Conservation (phyloP, 2,329 filamentous ascomycete genomes). For the Sporothrix brasiliensis region DNA sequence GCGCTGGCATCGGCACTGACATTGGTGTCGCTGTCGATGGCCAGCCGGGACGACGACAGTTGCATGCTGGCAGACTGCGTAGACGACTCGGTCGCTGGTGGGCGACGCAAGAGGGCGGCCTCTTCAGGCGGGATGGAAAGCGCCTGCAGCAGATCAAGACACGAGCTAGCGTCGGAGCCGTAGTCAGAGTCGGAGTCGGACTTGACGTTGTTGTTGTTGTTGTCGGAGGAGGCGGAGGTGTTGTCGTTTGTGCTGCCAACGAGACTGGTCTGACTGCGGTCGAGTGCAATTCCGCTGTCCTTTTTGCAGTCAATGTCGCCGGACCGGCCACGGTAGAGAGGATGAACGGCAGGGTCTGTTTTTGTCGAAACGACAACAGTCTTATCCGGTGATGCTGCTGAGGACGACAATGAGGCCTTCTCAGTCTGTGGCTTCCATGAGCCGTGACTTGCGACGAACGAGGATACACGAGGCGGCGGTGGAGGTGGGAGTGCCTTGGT, state of each 20-base stretch:
- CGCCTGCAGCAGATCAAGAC: constrained; percentile 41
- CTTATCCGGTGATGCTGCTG: too few relatives aligned
- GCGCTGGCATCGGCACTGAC: neutral
- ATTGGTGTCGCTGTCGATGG: neutral
- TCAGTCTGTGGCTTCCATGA: constrained; percentile 5
- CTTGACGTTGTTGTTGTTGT: neutral
- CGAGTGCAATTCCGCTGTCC: constrained; percentile 33
- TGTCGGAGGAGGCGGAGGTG: neutral
- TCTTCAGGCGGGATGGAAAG: constrained; percentile 39
- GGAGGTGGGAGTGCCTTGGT: constrained; percentile 15
- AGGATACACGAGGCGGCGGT: constrained; percentile 5
- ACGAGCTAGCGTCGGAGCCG: constrained; percentile 32
- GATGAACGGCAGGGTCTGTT: constrained; percentile 10
- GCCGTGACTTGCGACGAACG: constrained; percentile 1
- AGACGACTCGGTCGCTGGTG: constrained; percentile 12
- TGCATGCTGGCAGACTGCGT: neutral
- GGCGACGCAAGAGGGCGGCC: constrained; percentile 21
- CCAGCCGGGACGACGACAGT: neutral
- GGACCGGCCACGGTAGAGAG: constrained; percentile 9
- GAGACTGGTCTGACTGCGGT: constrained; percentile 8
- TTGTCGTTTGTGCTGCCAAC: neutral
- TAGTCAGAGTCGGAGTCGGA: neutral
- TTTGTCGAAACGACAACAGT: too few relatives aligned
- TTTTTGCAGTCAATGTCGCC: constrained; percentile 30
- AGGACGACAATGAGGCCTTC: neutral